These are phyloP conservation scores for Asterella californica DNA, from an alignment of 225 moss, liverwort and hornwort genomes.

Conservation along the genomic window DNA sequence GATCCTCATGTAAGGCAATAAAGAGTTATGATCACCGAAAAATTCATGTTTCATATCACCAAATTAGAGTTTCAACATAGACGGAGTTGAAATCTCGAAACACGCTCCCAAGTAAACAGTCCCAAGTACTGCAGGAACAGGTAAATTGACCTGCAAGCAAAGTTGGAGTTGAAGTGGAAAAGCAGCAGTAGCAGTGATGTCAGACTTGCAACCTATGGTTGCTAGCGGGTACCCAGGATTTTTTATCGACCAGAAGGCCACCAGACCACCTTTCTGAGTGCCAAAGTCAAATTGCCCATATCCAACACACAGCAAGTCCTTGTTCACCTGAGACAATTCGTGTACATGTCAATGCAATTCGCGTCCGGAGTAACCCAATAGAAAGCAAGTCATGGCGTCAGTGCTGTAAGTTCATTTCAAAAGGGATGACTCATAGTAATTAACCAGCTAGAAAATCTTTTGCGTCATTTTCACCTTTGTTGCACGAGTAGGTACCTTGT, in stretches of 20 bases:
- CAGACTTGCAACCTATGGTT: slow-evolving; percentile 57
- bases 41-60: neutral
- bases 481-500: slow-evolving; percentile 46
- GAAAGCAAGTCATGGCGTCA: neutral
- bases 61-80: neutral
- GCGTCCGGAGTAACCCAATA: neutral
- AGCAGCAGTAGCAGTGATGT: slow-evolving; percentile 80
- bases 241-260: slow-evolving; percentile 93
- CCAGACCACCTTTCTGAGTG: slow-evolving; percentile 71
- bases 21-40: neutral
- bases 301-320: slow-evolving; percentile 75
- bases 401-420: neutral
- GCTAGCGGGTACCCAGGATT: slow-evolving; percentile 87
- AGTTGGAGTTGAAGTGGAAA: slow-evolving; percentile 74
- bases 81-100: neutral
- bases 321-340: slow-evolving; percentile 55
- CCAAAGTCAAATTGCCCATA: slow-evolving; percentile 91
- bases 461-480: neutral
- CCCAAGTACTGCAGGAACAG: neutral
- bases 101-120: neutral
- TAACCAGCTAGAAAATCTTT: neutral
- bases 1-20: neutral
- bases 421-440: neutral
- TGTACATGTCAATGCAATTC: neutral
- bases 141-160: slow-evolving; percentile 73